Evolutionary conservation across 164 flowering plant genomes (phyloP).

Genomic region (Liquidambar formosana): DNA sequence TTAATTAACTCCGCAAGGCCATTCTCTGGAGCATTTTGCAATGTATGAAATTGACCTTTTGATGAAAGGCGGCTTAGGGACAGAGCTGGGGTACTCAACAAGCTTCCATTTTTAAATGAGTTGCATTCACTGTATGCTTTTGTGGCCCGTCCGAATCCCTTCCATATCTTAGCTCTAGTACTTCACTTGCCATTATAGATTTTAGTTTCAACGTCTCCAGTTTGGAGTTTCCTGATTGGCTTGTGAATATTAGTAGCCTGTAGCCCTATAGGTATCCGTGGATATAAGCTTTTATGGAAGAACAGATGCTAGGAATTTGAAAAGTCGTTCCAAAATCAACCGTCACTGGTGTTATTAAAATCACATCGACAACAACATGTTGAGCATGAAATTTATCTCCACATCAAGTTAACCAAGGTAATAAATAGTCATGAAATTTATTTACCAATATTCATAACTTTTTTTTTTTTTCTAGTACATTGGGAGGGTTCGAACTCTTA

Average conservation of each 20-base stretch:
- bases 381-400: no score
- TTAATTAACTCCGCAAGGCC: no score
- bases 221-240: constrained; percentile 28
- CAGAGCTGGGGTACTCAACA: constrained; percentile 13
- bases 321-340: no score
- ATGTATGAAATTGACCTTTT: constrained; percentile 22
- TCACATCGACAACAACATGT: no score
- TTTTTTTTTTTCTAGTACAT: no score
- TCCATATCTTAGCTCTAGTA: constrained; percentile 16
- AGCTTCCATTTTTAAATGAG: constrained; percentile 20
- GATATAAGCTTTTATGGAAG: constrained; percentile 30
- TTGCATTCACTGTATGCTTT: constrained; percentile 18
- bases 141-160: constrained; percentile 20
- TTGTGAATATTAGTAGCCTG: constrained; percentile 14
- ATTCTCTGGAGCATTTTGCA: constrained; percentile 21
- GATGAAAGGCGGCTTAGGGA: constrained; percentile 14
- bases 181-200: constrained; percentile 33
- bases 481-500: no score
- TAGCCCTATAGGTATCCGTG: no score
- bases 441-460: no score
- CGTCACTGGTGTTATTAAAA: no score
- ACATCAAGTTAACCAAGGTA: no score
- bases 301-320: constrained; percentile 33
- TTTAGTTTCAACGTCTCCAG: constrained; percentile 28
- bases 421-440: no score